Evolutionary conservation across 495 filamentous ascomycete species (phyloP).

Genomic region (Penicillium coprophilum): DNA sequence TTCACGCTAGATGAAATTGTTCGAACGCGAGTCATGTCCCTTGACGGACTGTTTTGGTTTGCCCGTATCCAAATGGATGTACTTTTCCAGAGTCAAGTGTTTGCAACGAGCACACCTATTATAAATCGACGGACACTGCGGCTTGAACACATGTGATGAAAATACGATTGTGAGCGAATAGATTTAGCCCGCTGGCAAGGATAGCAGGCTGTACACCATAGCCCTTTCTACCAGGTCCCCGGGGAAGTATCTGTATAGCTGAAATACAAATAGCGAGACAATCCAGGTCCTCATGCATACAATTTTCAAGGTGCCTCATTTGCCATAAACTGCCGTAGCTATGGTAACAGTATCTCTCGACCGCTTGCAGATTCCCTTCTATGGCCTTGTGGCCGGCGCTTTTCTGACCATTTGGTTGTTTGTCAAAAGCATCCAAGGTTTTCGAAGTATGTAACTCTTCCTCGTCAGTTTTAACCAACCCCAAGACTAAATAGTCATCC

Average conservation of each 20-base stretch:
- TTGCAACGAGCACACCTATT: neutral
- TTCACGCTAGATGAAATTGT: neutral
- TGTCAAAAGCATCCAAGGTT: neutral
- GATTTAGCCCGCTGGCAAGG: neutral
- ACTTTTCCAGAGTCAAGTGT: neutral
- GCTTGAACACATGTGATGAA: neutral
- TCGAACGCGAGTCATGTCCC: neutral
- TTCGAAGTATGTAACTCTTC: neutral
- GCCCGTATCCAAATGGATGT: neutral
- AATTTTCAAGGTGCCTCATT: neutral
- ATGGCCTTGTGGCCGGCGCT: neutral
- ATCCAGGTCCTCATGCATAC: neutral
- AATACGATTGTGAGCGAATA: neutral
- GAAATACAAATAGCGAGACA: neutral
- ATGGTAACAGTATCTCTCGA: constrained; percentile 1
- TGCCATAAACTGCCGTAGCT: neutral
- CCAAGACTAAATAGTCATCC: neutral
- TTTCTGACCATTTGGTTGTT: neutral
- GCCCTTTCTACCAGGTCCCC: neutral
- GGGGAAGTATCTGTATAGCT: neutral
- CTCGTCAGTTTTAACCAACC: neutral
- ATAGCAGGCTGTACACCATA: neutral
- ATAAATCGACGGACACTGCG: neutral
- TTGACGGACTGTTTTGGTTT: neutral
- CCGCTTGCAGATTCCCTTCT: neutral